Evolutionary conservation across 83 land plant species (phyloP).

Genomic region (Diphasiastrum complanatum): DNA sequence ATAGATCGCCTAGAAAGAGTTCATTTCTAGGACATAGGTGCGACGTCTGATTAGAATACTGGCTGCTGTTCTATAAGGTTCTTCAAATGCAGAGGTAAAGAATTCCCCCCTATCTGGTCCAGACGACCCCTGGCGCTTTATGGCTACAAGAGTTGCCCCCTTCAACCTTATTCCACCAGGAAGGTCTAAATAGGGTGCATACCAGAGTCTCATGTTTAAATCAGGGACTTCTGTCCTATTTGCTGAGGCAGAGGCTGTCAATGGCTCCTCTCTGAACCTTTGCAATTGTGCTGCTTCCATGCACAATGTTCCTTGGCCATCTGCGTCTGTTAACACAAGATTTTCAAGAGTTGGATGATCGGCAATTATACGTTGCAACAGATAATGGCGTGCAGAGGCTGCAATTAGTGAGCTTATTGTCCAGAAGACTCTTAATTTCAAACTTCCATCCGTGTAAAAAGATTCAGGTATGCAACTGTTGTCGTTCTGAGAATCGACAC

Average conservation of each 20-base stretch:
- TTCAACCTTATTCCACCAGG: constrained; percentile 4
- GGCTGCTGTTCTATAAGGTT: background rate
- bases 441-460: constrained; percentile 9
- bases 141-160: constrained; percentile 18
- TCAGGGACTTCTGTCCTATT: constrained; percentile 16
- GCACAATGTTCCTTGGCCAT: constrained; percentile 19
- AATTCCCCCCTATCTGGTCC: background rate
- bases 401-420: constrained; percentile 20
- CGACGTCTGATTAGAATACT: background rate
- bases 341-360: constrained; percentile 15
- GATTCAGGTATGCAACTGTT: constrained; percentile 8
- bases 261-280: background rate
- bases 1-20: constrained; percentile 10
- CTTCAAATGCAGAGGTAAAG: background rate
- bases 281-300: constrained; percentile 6
- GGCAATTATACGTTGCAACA: constrained; percentile 10
- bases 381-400: constrained; percentile 19
- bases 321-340: constrained; percentile 9
- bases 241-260: constrained; percentile 7
- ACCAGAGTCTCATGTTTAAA: constrained; percentile 16
- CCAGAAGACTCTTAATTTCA: constrained; percentile 15
- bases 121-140: background rate
- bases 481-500: background rate
- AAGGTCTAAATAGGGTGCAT: constrained; percentile 11
- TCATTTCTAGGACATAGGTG: constrained; percentile 12